These are phyloP conservation scores for Amylocarpus encephaloides DNA, from an alignment of 2,329 filamentous ascomycete species.

Conservation along the genomic window DNA sequence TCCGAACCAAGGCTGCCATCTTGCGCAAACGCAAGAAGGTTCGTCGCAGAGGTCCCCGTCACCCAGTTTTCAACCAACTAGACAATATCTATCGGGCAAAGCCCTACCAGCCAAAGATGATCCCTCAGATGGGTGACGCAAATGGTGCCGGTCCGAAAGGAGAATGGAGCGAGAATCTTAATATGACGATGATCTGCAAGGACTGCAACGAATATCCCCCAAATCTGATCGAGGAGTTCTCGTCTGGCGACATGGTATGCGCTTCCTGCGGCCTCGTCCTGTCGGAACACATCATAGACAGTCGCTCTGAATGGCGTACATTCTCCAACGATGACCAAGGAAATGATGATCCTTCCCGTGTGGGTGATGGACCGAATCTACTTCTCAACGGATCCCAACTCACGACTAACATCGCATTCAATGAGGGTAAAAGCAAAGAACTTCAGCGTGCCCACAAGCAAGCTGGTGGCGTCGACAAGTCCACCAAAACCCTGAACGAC, in stretches of 20 bases:
- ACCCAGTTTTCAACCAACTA: conserved; percentile 37
- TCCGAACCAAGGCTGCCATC: conserved; percentile 26
- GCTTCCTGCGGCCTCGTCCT: conserved; percentile 87
- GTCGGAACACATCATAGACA: conserved; percentile 86
- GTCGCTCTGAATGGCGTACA: conserved; percentile 95
- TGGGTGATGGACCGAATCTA: conserved; percentile 87
- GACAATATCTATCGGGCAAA: conserved; percentile 40
- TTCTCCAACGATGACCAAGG: conserved; percentile 98
- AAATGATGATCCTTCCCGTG: conserved; percentile 94
- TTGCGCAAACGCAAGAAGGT: conserved; percentile 30
- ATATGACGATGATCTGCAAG: conserved; percentile 75
- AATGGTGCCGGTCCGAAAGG: conserved; percentile 19
- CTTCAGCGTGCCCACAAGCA: conserved; percentile 81
- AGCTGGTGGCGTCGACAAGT: conserved; percentile 66
- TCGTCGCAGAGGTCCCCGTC: conserved; percentile 34
- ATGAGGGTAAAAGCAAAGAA: conserved; percentile 67
- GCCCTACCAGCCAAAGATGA: conserved; percentile 41
- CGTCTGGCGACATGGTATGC: conserved; percentile 87
- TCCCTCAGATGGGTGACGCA: conserved; percentile 29
- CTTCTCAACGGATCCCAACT: conserved; percentile 87
- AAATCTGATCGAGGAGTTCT: conserved; percentile 87
- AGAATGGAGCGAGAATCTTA: conserved; percentile 63
- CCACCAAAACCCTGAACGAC: conserved; percentile 70
- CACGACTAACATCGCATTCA: conserved; percentile 80
- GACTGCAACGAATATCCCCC: conserved; percentile 92